Conservation (phyloP, 768 basidiomycete genomes). For the Russula griseocarnosa region DNA sequence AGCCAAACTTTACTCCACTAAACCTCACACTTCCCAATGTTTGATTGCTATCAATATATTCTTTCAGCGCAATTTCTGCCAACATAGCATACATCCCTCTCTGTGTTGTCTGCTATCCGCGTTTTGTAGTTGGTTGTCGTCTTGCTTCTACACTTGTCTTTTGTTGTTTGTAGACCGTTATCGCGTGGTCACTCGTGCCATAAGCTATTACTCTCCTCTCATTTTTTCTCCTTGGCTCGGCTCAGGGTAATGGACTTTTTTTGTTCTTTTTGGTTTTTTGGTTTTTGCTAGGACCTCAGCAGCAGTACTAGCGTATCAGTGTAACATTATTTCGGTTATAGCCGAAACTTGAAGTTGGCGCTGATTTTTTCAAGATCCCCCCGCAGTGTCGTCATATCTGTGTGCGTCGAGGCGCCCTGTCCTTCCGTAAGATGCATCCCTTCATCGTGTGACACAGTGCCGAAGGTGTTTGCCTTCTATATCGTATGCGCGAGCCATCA, state of each 20-base stretch:
- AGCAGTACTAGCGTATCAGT: neutral
- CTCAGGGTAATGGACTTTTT: neutral
- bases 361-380: no score
- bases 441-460: no score
- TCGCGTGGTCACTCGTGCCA: neutral
- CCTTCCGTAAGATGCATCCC: no score
- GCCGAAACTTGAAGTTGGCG: neutral
- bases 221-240: neutral
- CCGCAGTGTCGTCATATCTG: no score
- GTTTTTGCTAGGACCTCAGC: neutral
- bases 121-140: neutral
- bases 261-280: no score
- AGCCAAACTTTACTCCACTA: neutral
- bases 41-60: neutral
- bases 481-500: no score
- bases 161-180: neutral
- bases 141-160: neutral
- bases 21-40: neutral
- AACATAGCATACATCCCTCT: neutral
- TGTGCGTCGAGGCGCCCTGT: no score
- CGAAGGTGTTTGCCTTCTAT: no score
- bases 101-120: neutral
- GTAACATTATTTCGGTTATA: neutral
- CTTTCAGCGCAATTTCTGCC: conserved; percentile 17
- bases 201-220: neutral